These are phyloP conservation scores for Boletus pseudo-olivaceus DNA, from an alignment of 768 basidiomycete genomes.

Conservation along the genomic window DNA sequence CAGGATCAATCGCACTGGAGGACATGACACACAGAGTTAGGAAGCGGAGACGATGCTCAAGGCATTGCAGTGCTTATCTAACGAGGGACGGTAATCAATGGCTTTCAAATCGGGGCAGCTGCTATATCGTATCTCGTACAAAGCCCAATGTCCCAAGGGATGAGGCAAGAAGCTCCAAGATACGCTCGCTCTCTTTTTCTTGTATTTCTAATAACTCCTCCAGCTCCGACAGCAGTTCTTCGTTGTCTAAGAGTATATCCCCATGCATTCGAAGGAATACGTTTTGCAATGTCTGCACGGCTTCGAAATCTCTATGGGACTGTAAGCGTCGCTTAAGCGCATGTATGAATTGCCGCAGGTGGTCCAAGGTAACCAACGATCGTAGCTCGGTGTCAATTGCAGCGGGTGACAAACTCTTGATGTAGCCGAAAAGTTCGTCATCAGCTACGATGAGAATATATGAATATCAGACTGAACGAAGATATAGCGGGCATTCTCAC, in stretches of 20 bases:
- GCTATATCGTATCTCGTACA: conserved; percentile 60
- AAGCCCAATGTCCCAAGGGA: conserved; percentile 76
- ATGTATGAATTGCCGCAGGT: conserved; percentile 64
- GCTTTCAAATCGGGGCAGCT: background rate
- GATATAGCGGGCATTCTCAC: conserved; percentile 45
- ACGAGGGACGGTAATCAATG: background rate
- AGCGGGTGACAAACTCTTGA: conserved; percentile 86
- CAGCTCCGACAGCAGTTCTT: conserved; percentile 58
- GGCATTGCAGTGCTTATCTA: conserved; percentile 20
- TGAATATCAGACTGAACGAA: conserved; percentile 5
- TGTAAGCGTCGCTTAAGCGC: conserved; percentile 69
- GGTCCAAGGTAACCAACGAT: conserved; percentile 62
- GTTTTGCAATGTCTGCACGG: conserved; percentile 82
- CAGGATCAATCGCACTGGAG: conserved; percentile 15
- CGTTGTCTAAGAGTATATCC: conserved; percentile 70
- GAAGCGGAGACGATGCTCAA: background rate
- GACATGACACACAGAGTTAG: conserved; percentile 15
- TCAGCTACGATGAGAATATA: conserved; percentile 41
- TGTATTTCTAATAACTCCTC: conserved; percentile 63
- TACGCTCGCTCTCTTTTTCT: conserved; percentile 68
- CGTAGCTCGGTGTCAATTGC: conserved; percentile 89
- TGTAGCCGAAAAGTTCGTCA: conserved; percentile 77
- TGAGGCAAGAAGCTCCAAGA: conserved; percentile 71
- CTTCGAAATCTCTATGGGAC: conserved; percentile 91
- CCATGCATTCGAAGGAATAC: conserved; percentile 85